Base-by-base conservation (phyloP, 495 filamentous ascomycete species). In the Barbatosphaeria neglecta region DNA sequence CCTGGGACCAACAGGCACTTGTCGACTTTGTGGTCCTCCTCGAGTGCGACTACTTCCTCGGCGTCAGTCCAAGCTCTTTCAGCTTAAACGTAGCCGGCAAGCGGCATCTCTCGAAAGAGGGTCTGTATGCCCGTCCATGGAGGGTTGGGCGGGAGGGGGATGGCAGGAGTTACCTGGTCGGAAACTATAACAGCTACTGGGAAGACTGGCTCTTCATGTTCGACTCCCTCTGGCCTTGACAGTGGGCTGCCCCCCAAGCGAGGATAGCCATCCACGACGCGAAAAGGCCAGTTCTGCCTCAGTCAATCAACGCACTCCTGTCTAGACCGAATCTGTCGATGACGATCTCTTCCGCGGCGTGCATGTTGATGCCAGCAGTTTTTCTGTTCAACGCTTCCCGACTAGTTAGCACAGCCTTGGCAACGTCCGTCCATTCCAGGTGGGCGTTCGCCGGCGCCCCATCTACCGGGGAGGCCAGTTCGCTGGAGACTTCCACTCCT, bases 181-280 rank as follows among this genome's bases (percentile, higher is more conserved):
- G 68, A 2, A 60, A 52, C 7, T 65, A 65, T 40, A 53, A 61
- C 17, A 46, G 57, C 5, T 72, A 70, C 41, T 70, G 63, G 65
- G 61, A 67, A 16, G 64, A 72, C 25, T 70, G 67, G 66, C 46
- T 69, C 7, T 72, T 65, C 24, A 72, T 72, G 66, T 72, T 58
- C 31, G 68, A 72, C 27, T 66, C 65, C 0, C 51, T 71, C 50
- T 71, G 68, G 66, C 63, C 68, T 17, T 69, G 41, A 54, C 17
- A 8, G 9, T 35, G n/a, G n/a, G n/a, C n/a, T n/a, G n/a, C n/a
- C n/a, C n/a, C n/a, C n/a, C n/a, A n/a, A n/a, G n/a, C n/a, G n/a
- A n/a, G n/a, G n/a, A n/a, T n/a, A n/a, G n/a, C n/a, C n/a, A n/a
- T n/a, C n/a, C 10, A n/a, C 6, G 15, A 10, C 6, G 1, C 16